Percentiles rank a stretch among this genome's conserved stretches.
These are phyloP conservation scores for Ambrosia hybrid DNA, from an alignment of 140 eudicot species.

Conservation along the genomic window DNA sequence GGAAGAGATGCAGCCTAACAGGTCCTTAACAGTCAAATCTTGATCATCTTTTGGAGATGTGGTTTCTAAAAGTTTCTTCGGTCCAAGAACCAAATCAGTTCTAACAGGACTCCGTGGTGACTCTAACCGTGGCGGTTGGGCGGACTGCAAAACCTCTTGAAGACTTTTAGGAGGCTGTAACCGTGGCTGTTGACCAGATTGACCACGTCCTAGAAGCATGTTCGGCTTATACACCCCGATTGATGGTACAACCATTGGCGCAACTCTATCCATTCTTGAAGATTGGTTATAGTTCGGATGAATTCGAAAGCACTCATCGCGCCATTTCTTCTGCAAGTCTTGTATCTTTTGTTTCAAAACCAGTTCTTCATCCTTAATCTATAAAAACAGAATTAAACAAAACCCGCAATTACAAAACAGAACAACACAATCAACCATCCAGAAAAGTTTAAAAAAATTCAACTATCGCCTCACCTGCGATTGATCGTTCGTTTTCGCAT, in stretches of 20 bases:
- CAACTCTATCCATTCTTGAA: slow-evolving; percentile 42
- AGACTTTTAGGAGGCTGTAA: slow-evolving; percentile 1
- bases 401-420: neutral
- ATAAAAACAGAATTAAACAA: neutral
- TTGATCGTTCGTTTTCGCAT: slow-evolving; percentile 52
- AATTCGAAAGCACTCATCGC: slow-evolving; percentile 63
- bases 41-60: slow-evolving; percentile 26
- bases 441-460: neutral
- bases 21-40: slow-evolving; percentile 53
- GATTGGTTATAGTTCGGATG: slow-evolving; percentile 68
- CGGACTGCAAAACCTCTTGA: slow-evolving; percentile 12
- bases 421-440: neutral
- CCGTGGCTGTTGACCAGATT: slow-evolving; percentile 19
- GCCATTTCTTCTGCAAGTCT: slow-evolving; percentile 85
- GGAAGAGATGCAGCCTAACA: slow-evolving; percentile 79
- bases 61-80: slow-evolving; percentile 40
- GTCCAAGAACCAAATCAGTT: slow-evolving; percentile 84
- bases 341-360: slow-evolving; percentile 57
- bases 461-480: slow-evolving; percentile 37
- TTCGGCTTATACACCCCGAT: slow-evolving; percentile 56
- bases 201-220: slow-evolving; percentile 43
- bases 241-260: slow-evolving; percentile 50
- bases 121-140: slow-evolving; percentile 46
- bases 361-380: slow-evolving; percentile 59
- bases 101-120: slow-evolving; percentile 85